A percentile compares a stretch with the other conserved stretches of the same genome.
phyloP scores from a whole-genome alignment of 2,329 filamentous ascomycete species.

The Alternaria conjuncta region DNA sequence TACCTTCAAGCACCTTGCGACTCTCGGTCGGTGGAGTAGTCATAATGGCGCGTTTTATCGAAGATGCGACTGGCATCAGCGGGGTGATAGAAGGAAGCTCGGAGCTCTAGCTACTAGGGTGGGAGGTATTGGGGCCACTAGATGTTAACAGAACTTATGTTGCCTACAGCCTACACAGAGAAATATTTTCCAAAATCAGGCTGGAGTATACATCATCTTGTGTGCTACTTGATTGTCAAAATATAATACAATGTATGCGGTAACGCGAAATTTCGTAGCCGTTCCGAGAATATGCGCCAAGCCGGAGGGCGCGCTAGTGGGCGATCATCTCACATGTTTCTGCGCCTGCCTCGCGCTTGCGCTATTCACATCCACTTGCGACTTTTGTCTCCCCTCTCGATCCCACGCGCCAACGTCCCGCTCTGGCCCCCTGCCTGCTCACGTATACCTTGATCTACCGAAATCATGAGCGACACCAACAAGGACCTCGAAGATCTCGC shows the following conservation, averaged over 20 bases:
- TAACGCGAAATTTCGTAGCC: slow-evolving; percentile 8
- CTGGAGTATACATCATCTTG: neutral
- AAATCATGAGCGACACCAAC: slow-evolving; percentile 44
- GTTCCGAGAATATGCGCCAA: slow-evolving; percentile 14
- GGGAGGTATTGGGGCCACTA: neutral
- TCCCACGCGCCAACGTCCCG: neutral
- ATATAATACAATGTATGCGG: neutral
- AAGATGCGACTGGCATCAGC: slow-evolving; percentile 30
- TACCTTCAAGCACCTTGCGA: slow-evolving; percentile 64
- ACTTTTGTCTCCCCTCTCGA: neutral
- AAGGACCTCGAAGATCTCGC: slow-evolving; percentile 54
- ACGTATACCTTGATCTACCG: neutral
- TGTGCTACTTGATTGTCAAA: neutral
- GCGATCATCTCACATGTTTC: slow-evolving; percentile 24
- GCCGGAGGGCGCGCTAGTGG: slow-evolving; percentile 15
- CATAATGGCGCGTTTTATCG: slow-evolving; percentile 28
- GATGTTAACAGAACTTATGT: neutral
- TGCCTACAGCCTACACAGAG: neutral
- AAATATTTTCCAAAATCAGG: neutral
- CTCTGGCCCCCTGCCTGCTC: neutral
- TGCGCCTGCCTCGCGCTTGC: slow-evolving; percentile 15
- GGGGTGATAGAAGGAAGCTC: slow-evolving; percentile 2
- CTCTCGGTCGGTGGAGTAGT: slow-evolving; percentile 34
- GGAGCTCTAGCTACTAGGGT: slow-evolving; percentile 3
- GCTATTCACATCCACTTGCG: neutral